Evolutionary conservation across 2,329 filamentous ascomycete species (phyloP).

Genomic region (Hortaea werneckii): DNA sequence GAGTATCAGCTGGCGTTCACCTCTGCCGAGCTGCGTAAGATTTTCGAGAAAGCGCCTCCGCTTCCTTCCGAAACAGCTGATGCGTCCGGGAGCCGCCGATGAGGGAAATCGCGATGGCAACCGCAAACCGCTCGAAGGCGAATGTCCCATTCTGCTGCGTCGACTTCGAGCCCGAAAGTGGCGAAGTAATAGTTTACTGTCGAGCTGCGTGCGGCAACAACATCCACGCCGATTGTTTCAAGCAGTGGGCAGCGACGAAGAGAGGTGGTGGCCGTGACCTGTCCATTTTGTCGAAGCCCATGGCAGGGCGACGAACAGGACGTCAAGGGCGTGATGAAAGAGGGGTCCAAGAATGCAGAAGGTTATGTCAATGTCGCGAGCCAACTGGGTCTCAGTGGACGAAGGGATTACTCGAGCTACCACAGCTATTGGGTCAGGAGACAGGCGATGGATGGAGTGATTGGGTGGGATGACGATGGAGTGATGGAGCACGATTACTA

Average conservation of each 20-base stretch:
- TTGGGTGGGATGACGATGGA: conserved; percentile 4
- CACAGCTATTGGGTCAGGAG: conserved; percentile 14
- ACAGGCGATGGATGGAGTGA: conserved; percentile 7
- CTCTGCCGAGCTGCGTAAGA: conserved; percentile 46
- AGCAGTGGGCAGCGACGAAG: conserved; percentile 37
- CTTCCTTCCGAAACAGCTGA: conserved; percentile 29
- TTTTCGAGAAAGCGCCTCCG: conserved; percentile 44
- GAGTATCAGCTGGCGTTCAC: conserved; percentile 52
- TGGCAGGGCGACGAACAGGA: conserved; percentile 14
- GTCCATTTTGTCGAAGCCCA: conserved; percentile 22
- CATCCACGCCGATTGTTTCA: conserved; percentile 48
- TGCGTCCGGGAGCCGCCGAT: not conserved
- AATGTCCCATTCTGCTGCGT: conserved; percentile 56
- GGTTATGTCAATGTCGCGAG: conserved; percentile 23
- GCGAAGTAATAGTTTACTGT: conserved; percentile 46
- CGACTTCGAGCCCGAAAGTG: conserved; percentile 38
- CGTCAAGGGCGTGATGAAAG: conserved; percentile 11
- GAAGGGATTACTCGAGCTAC: conserved; percentile 21
- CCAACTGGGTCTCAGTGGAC: conserved; percentile 17
- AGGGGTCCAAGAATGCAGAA: conserved; percentile 12
- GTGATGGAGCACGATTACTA: conserved; percentile 1
- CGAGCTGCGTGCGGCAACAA: conserved; percentile 53
- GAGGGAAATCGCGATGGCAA: conserved; percentile 34
- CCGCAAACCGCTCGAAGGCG: conserved; percentile 50
- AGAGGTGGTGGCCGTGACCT: conserved; percentile 13